A percentile compares a stretch with the other conserved stretches of the same genome.
Conservation (phyloP, 2,329 filamentous ascomycete genomes). For the Kalmusia sp. region DNA sequence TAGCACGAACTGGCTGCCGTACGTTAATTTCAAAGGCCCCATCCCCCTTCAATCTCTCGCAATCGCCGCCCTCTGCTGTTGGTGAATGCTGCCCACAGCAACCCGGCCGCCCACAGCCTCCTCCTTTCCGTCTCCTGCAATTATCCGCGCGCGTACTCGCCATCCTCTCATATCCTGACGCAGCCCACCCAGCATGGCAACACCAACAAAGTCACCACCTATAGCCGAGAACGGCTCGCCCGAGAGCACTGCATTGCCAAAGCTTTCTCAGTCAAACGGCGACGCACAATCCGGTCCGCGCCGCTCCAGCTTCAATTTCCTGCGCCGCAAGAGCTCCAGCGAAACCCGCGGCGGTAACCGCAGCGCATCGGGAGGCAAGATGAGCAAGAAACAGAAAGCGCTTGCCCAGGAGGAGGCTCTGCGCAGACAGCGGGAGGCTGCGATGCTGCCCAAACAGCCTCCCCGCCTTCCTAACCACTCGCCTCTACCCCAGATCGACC, state of each 20-base stretch:
- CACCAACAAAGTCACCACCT: conserved; percentile 23
- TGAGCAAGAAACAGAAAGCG: conserved; percentile 65
- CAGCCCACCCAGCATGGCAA: conserved; percentile 36
- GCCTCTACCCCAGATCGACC: conserved; percentile 59
- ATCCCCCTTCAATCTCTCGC: conserved; percentile 13
- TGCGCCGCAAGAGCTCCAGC: conserved; percentile 43
- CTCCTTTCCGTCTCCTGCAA: conserved; percentile 4
- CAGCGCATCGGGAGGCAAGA: conserved; percentile 44
- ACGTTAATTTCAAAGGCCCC: not conserved
- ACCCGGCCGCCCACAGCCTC: not conserved
- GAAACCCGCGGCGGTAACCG: conserved; percentile 32
- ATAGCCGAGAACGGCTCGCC: conserved; percentile 34
- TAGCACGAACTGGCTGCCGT: conserved; percentile 1
- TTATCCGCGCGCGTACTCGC: conserved; percentile 16
- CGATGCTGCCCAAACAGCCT: conserved; percentile 63
- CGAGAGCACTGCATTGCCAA: conserved; percentile 23
- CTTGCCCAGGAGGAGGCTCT: conserved; percentile 59
- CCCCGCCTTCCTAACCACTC: conserved; percentile 63
- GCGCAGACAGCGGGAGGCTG: conserved; percentile 62
- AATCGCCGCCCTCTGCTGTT: not conserved
- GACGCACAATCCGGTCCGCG: conserved; percentile 26
- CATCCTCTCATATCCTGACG: conserved; percentile 32
- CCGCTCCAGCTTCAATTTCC: conserved; percentile 46
- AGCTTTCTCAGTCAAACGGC: conserved; percentile 24
- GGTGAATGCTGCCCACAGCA: not conserved